A percentile compares a stretch with the other conserved stretches of the same genome.
phyloP scores from a whole-genome alignment of 2,329 filamentous ascomycete species.

The Didymella segeticola region DNA sequence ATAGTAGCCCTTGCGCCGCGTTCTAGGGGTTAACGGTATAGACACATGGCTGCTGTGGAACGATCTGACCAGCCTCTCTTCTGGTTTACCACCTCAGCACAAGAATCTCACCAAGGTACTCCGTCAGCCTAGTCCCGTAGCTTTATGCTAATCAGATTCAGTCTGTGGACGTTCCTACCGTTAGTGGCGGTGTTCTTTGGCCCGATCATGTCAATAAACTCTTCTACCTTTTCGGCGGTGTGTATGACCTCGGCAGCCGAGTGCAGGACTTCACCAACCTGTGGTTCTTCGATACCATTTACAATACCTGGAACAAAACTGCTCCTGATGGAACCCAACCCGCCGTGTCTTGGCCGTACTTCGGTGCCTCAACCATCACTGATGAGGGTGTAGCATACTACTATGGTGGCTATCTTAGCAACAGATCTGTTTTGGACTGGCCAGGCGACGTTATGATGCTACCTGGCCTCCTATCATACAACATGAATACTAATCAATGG shows the following conservation, averaged over 20 bases:
- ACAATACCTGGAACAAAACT: conserved; percentile 60
- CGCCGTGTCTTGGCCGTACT: conserved; percentile 13
- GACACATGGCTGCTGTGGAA: neutral
- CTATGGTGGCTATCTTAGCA: conserved; percentile 65
- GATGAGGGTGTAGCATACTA: conserved; percentile 56
- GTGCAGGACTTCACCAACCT: conserved; percentile 50
- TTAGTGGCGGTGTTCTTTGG: conserved; percentile 59
- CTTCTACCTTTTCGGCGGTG: conserved; percentile 67
- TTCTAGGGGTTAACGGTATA: neutral
- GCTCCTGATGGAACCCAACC: conserved; percentile 7
- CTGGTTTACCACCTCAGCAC: neutral
- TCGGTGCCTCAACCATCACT: conserved; percentile 13
- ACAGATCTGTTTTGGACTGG: conserved; percentile 50
- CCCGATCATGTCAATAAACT: conserved; percentile 64
- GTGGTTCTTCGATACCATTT: conserved; percentile 62
- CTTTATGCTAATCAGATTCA: conserved; percentile 28
- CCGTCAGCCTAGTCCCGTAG: no score
- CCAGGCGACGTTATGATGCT: conserved; percentile 45
- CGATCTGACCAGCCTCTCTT: neutral
- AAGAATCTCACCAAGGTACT: neutral
- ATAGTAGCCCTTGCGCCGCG: no score
- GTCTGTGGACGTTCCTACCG: conserved; percentile 58
- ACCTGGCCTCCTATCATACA: conserved; percentile 59
- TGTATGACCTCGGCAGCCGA: conserved; percentile 45
- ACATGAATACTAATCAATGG: conserved; percentile 59